A percentile compares a stretch with the other conserved stretches of the same genome.
These are phyloP conservation scores for Sideroxylon spinosum DNA, from an alignment of 179 eudicot genomes.

Conservation along the genomic window DNA sequence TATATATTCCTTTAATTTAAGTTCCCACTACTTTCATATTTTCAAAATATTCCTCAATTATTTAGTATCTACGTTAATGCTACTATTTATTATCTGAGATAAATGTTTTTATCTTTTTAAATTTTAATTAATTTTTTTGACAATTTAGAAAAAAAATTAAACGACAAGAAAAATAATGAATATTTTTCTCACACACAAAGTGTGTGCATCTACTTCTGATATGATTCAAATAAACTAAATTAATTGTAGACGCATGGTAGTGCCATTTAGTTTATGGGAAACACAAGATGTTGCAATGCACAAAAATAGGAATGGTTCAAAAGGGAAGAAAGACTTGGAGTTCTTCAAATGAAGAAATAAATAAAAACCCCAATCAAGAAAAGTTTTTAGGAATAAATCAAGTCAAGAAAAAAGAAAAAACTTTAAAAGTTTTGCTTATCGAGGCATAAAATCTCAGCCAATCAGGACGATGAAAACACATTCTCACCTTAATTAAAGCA, in stretches of 20 bases:
- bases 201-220: not conserved
- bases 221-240: not conserved
- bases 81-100: too few species aligned
- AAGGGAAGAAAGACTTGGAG: not conserved
- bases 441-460: not conserved
- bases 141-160: too few species aligned
- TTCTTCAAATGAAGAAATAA: not conserved
- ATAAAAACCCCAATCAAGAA: not conserved
- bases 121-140: too few species aligned
- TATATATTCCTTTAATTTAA: too few species aligned
- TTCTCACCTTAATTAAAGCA: slow-evolving; percentile 57
- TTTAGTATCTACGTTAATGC: too few species aligned
- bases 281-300: not conserved
- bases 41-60: too few species aligned
- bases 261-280: not conserved
- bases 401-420: not conserved
- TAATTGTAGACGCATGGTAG: not conserved
- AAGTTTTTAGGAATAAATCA: too few species aligned
- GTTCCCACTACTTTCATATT: too few species aligned
- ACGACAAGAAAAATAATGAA: too few species aligned
- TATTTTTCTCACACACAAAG: too few species aligned
- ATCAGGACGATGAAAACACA: not conserved
- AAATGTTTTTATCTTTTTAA: too few species aligned
- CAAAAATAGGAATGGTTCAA: not conserved
- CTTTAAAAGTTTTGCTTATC: not conserved